Evolutionary conservation across 768 basidiomycete species (phyloP), one percentile per base, ranked within the genome.

Genomic region (Panus rudis): DNA sequence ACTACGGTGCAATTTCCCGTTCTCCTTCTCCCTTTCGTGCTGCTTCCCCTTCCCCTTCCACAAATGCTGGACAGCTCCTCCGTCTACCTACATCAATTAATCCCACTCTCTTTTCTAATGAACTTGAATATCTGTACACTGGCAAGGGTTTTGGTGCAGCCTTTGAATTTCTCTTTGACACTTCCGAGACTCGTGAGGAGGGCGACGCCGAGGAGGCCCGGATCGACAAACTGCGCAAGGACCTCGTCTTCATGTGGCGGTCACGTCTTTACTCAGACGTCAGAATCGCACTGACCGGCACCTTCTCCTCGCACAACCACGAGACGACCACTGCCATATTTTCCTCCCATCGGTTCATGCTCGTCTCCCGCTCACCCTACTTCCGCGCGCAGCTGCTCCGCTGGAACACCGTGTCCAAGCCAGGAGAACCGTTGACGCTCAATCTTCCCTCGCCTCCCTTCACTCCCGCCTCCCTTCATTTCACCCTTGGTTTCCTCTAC

Each of bases 181-280:
- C 68, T 39, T 59, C 65, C 8, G 70, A 67, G 51, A 62, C 58
- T 46, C 60, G 60, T 31, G 67, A 64, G 28, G 67, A 67, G 42
- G 78, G 62, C 41, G 68, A 70, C 32, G 53, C 64, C 7, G 77
- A 66, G 61, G 78, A 71, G 50, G 66, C 75, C 34, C 68, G 89
- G 12, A 66, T 88, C 30, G 89, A 91, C 61, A 89, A 92, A 64
- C 76, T 96, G 8, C 79, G 90, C 47, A 90, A 91, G 63, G 94
- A 97, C 57, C 72, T 96, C 22, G 87, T 93, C 19, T 96, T 84
- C 69, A 94, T 92, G 91, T 97, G 93, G 94, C 70, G 94, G 24
- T 88, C 86, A 11, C 80, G 92, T 38, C 78, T 98, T 14, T 98
- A 92, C 60, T 89, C 91, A 2, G 94, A 98, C 62, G 78, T 94